A percentile compares a stretch with the other conserved stretches of the same genome.
Conservation (phyloP, 192 early-diverging fungal species). For the Entomortierella lignicola region DNA sequence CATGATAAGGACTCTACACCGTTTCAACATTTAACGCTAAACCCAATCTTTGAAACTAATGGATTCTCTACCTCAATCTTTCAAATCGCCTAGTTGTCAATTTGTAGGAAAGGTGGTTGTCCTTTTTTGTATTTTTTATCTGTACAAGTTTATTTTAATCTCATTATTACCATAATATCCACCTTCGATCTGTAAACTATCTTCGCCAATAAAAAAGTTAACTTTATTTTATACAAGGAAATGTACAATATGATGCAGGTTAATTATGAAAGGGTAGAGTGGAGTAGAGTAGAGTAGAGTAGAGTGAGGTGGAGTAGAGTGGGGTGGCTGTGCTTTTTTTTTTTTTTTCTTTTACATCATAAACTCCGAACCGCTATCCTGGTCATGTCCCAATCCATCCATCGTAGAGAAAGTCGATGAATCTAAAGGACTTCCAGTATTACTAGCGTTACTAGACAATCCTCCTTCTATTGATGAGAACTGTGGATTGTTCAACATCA, state of each 20-base stretch:
- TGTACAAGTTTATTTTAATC: background rate
- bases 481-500: slow-evolving; percentile 36
- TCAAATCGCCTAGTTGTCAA: too few relatives aligned
- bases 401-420: background rate
- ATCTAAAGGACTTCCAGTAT: background rate
- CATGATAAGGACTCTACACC: slow-evolving; percentile 52
- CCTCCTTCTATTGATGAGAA: slow-evolving; percentile 32
- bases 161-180: too few relatives aligned
- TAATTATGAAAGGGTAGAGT: background rate
- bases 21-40: slow-evolving; percentile 49
- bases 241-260: background rate
- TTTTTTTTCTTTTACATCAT: slow-evolving; percentile 26
- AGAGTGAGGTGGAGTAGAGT: too few relatives aligned
- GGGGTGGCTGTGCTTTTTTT: background rate
- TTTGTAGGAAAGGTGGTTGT: too few relatives aligned
- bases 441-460: background rate
- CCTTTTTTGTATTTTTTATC: background rate
- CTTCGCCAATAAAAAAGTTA: background rate
- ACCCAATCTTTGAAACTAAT: slow-evolving; percentile 38
- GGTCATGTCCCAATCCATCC: slow-evolving; percentile 10
- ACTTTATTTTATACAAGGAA: slow-evolving; percentile 13
- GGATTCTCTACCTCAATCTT: slow-evolving; percentile 50
- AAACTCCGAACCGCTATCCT: slow-evolving; percentile 19
- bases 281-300: background rate
- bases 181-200: too few relatives aligned